Base-by-base conservation (phyloP, 148 eudicot species). In the Chenopodium formosanum region DNA sequence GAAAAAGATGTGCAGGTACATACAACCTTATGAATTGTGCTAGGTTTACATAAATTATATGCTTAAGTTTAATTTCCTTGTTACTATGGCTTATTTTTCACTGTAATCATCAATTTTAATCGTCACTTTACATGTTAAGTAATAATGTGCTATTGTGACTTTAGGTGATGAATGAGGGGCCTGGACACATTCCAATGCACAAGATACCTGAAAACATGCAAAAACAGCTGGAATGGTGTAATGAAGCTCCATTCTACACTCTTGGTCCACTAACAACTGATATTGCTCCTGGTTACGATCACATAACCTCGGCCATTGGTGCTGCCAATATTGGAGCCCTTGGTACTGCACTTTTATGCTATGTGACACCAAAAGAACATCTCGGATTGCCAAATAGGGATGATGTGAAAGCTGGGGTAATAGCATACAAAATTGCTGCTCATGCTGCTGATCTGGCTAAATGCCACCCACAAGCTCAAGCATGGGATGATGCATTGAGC, bases 131-230 rank as follows among this genome's bases (percentile, higher is more conserved):
- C 27, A 20, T 56, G 37, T 50, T 71, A 6, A 70, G 9, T 40
- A 71, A 25, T 82, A 50, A 65, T 48, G 44, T 82, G 75, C 74
- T 25, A 78, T 70, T 70, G 44, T 48, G 66, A 77, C 77, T 53
- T 81, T 90, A 93, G 99, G 99, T 95, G 70, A 96, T 96, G 99
- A 96, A 96, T 82, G 99, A 96, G 85, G 99, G 99, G 19, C 99
- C 99, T 29, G 99, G 99, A 32, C 99, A 96, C 84, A 90, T 96
- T 76, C 99, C 99, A 16, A 75, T 96, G 91, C 98, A 96, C 85
- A 96, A 96, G 86, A 96, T 96, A 79, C 98, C 99, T 3, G 99
- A 96, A 83, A 96, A 96, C 86, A 96, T 96, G 99, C 93, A 96
- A 80, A 96, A 96, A 72, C 99, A 96, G 83, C 92, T 96, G 47